Evolutionary conservation across 2,329 filamentous ascomycete species (phyloP).

Genomic region (Allantophomopsis lycopodina): DNA sequence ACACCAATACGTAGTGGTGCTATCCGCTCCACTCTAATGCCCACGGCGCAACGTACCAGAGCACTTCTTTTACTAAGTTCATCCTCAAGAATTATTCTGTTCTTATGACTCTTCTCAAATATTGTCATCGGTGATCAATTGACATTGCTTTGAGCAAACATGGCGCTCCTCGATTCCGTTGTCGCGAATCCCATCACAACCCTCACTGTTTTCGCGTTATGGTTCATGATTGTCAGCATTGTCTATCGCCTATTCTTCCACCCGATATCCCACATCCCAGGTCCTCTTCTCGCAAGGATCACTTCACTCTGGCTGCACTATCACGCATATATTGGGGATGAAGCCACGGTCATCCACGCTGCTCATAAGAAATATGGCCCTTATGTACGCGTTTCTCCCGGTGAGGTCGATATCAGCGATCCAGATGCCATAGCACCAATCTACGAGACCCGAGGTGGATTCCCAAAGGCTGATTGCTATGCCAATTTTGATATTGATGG

Average conservation of each 20-base stretch:
- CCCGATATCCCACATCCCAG: slow-evolving; percentile 23
- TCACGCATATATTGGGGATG: slow-evolving; percentile 22
- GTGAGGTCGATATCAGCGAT: slow-evolving; percentile 20
- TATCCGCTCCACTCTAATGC: no score
- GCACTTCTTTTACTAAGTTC: no score
- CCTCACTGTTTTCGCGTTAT: neutral
- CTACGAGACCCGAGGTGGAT: slow-evolving; percentile 36
- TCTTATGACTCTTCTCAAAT: no score
- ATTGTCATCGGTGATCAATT: no score
- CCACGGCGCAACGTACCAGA: no score
- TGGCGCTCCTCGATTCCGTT: neutral
- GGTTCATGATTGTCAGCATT: slow-evolving; percentile 6
- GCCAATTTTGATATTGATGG: slow-evolving; percentile 42
- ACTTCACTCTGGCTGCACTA: slow-evolving; percentile 19
- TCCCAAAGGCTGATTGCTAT: slow-evolving; percentile 35
- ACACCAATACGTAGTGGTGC: no score
- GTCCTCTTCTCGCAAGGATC: slow-evolving; percentile 19
- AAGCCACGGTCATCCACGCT: slow-evolving; percentile 11
- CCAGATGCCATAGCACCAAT: slow-evolving; percentile 25
- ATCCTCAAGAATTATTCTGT: no score
- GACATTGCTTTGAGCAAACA: neutral
- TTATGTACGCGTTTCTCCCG: slow-evolving; percentile 18
- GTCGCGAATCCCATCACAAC: neutral
- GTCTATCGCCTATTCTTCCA: slow-evolving; percentile 23
- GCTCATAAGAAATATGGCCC: slow-evolving; percentile 17